phyloP scores from a whole-genome alignment of 495 filamentous ascomycete genomes.

The Parachaetomium inaequale region DNA sequence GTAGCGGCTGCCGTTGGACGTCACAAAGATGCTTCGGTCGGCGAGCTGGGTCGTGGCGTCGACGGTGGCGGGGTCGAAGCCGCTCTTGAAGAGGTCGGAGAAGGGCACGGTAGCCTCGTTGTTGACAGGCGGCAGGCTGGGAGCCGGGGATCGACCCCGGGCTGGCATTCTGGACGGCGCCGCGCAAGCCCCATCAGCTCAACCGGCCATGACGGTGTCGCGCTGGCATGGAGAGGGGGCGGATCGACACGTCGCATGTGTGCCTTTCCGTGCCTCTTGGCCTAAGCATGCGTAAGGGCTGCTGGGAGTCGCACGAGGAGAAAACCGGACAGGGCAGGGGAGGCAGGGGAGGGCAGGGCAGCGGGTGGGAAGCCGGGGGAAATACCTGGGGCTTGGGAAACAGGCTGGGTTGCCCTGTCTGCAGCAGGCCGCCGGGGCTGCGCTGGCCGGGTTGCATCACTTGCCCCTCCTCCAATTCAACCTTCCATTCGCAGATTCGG shows the following conservation, averaged over 20 bases:
- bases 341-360: background rate
- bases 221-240: slow-evolving; percentile 16
- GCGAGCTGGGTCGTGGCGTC: slow-evolving; percentile 32
- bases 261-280: slow-evolving; percentile 17
- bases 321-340: background rate
- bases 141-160: slow-evolving; percentile 24
- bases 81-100: slow-evolving; percentile 32
- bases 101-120: slow-evolving; percentile 30
- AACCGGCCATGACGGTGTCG: slow-evolving; percentile 30
- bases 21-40: slow-evolving; percentile 31
- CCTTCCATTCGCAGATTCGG: background rate
- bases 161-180: slow-evolving; percentile 32
- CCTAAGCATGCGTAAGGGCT: slow-evolving; percentile 3
- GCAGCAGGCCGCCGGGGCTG: background rate
- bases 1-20: slow-evolving; percentile 31
- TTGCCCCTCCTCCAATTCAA: background rate
- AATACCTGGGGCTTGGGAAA: background rate
- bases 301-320: background rate
- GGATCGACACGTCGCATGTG: slow-evolving; percentile 27
- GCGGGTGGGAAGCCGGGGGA: background rate
- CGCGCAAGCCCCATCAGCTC: slow-evolving; percentile 30
- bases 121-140: slow-evolving; percentile 28
- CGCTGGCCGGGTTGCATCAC: background rate
- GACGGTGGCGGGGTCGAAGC: slow-evolving; percentile 32
- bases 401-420: background rate